A percentile compares a stretch with the other conserved stretches of the same genome.
Evolutionary conservation across 345 rosid species (phyloP).

Genomic region (Brassica juncea): DNA sequence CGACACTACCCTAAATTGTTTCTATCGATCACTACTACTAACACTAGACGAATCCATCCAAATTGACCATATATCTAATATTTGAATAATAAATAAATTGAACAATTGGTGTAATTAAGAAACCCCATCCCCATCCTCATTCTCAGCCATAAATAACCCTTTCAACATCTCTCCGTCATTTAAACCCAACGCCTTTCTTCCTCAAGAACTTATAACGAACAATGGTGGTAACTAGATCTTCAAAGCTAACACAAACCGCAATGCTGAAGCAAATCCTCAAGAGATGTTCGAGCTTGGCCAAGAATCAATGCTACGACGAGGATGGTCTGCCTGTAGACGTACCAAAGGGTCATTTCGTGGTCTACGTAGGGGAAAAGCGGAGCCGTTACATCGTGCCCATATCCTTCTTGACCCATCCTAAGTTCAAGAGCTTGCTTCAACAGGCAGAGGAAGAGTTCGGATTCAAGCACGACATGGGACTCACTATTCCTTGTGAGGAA

Average conservation of each 20-base stretch:
- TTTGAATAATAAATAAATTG: slow-evolving; percentile 19
- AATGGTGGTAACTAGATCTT: slow-evolving; percentile 60
- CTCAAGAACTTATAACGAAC: not conserved
- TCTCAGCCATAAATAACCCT: slow-evolving; percentile 48
- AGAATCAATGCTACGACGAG: slow-evolving; percentile 52
- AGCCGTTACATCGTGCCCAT: slow-evolving; percentile 91
- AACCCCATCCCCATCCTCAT: slow-evolving; percentile 28
- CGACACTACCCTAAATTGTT: slow-evolving; percentile 17
- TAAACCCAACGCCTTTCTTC: slow-evolving; percentile 20
- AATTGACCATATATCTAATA: slow-evolving; percentile 28
- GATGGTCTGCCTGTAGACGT: slow-evolving; percentile 73
- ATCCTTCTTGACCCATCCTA: slow-evolving; percentile 73
- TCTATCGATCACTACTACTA: not conserved
- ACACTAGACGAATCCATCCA: slow-evolving; percentile 17
- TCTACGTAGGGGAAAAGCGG: slow-evolving; percentile 76
- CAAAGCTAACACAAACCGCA: slow-evolving; percentile 61
- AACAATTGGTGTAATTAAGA: slow-evolving; percentile 17
- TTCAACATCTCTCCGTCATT: slow-evolving; percentile 32
- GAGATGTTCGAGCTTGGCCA: slow-evolving; percentile 78
- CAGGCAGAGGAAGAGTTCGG: slow-evolving; percentile 97
- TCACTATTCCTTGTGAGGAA: slow-evolving; percentile 96
- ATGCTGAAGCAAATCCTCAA: slow-evolving; percentile 71
- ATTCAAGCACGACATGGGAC: slow-evolving; percentile 85
- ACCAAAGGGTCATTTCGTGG: slow-evolving; percentile 92
- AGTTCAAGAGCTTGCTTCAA: slow-evolving; percentile 75